Conservation (phyloP, 2,329 filamentous ascomycete species). For the Aspergillus glaucus region DNA sequence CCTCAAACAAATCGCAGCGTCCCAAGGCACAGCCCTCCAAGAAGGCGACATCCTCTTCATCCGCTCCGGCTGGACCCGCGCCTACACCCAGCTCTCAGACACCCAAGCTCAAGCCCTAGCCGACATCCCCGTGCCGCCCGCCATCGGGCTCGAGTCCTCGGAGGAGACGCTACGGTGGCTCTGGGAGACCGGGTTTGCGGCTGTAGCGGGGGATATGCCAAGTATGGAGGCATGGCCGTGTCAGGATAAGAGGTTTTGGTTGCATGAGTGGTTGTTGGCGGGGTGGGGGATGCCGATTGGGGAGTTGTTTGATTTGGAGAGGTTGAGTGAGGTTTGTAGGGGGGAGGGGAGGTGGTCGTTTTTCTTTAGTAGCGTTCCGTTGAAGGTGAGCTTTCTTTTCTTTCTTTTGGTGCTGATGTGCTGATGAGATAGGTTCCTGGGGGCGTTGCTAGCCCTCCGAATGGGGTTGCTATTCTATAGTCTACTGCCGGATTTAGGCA, state of each 20-base stretch:
- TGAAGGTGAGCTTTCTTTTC: slow-evolving; percentile 31
- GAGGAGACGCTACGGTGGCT: slow-evolving; percentile 50
- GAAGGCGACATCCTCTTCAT: slow-evolving; percentile 53
- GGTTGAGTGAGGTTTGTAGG: slow-evolving; percentile 32
- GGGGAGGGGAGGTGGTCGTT: slow-evolving; percentile 37
- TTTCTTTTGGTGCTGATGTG: background rate
- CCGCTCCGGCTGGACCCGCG: slow-evolving; percentile 47
- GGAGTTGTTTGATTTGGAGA: slow-evolving; percentile 42
- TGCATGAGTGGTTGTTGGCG: slow-evolving; percentile 33
- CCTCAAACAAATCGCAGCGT: slow-evolving; percentile 41
- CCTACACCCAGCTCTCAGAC: slow-evolving; percentile 33
- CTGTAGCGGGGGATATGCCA: slow-evolving; percentile 52
- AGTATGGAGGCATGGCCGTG: slow-evolving; percentile 47
- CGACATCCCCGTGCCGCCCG: slow-evolving; percentile 21
- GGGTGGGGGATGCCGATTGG: slow-evolving; percentile 46
- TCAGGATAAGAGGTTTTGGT: slow-evolving; percentile 13
- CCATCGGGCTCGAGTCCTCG: slow-evolving; percentile 45
- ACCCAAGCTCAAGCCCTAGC: slow-evolving; percentile 35
- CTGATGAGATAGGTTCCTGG: slow-evolving; percentile 32
- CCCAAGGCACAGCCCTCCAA: slow-evolving; percentile 32
- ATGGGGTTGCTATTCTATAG: slow-evolving; percentile 16
- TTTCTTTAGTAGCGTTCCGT: slow-evolving; percentile 44
- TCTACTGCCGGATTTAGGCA: slow-evolving; percentile 1
- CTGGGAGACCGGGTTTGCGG: slow-evolving; percentile 52
- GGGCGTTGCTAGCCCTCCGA: slow-evolving; percentile 42